phyloP scores from a whole-genome alignment of 225 moss, liverwort and hornwort species.

The Lunularia cruciata region DNA sequence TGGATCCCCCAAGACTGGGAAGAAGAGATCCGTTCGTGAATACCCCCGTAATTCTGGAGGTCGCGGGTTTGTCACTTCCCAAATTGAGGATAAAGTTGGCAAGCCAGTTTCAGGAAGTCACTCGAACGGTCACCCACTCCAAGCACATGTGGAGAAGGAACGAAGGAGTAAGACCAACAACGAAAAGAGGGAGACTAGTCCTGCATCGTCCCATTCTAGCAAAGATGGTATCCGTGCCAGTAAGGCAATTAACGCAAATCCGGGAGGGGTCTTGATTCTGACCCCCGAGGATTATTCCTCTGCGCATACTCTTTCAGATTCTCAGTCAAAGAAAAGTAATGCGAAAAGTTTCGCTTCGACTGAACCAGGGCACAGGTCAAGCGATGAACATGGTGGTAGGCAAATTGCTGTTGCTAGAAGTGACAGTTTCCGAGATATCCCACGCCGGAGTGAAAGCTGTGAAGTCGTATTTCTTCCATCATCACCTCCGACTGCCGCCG shows the following conservation, averaged over 20 bases:
- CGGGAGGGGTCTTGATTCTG: conserved; percentile 6
- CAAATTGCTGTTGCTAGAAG: conserved; percentile 1
- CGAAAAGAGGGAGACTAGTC: conserved; percentile 11
- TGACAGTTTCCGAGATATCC: conserved; percentile 23
- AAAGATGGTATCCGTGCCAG: background rate
- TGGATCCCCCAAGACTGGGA: conserved; percentile 22
- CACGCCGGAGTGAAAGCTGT: conserved; percentile 5
- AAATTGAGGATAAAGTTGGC: background rate
- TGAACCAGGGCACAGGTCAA: background rate
- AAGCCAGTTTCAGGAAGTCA: background rate
- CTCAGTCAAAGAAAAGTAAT: conserved; percentile 4
- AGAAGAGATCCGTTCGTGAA: conserved; percentile 29
- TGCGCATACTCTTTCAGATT: conserved; percentile 1
- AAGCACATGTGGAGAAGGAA: conserved; percentile 11
- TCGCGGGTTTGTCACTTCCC: background rate
- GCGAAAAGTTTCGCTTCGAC: background rate
- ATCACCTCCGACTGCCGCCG: conserved; percentile 23
- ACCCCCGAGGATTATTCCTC: conserved; percentile 13
- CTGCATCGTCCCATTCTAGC: background rate
- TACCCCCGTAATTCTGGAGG: background rate
- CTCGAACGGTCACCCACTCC: background rate
- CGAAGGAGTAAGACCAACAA: background rate
- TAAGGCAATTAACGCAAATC: background rate
- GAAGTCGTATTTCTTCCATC: conserved; percentile 12
- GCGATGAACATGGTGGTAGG: conserved; percentile 6